A percentile compares a stretch with the other conserved stretches of the same genome.
Conservation (phyloP, 2,329 filamentous ascomycete species). For the Xylaria sp. region DNA sequence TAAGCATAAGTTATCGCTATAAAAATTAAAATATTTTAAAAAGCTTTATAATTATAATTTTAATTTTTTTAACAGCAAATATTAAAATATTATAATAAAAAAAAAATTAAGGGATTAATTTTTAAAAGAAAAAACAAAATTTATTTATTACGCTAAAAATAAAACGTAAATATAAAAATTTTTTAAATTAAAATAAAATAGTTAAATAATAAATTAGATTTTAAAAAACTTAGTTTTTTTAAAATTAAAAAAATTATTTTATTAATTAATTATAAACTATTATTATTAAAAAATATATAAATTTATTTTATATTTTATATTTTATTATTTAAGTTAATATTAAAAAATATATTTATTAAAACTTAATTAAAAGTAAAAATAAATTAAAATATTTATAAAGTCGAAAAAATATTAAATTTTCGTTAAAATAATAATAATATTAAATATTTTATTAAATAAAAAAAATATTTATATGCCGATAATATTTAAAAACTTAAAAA, state of each 20-base stretch:
- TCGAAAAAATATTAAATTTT: background rate
- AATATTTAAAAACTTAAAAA: background rate
- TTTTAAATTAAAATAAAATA: background rate
- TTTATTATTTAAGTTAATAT: background rate
- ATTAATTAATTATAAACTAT: background rate
- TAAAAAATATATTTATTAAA: background rate
- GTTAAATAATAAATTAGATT: background rate
- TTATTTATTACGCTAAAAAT: background rate
- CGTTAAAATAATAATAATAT: background rate
- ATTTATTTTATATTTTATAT: background rate
- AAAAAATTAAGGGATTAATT: background rate
- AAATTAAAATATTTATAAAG: background rate
- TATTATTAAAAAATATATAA: background rate
- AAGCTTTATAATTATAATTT: background rate
- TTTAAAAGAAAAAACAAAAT: background rate
- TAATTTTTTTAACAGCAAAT: background rate
- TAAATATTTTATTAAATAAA: background rate
- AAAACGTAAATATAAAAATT: background rate
- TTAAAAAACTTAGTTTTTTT: background rate
- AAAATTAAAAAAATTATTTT: conserved; percentile 1
- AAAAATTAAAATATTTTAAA: background rate
- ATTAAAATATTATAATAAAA: background rate
- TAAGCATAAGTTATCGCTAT: background rate
- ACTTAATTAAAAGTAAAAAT: background rate
- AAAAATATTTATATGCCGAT: background rate